Percentiles rank a stretch among this genome's conserved stretches.
Conservation (phyloP, 192 early-diverging fungal genomes). For the Coemansia sp. region DNA sequence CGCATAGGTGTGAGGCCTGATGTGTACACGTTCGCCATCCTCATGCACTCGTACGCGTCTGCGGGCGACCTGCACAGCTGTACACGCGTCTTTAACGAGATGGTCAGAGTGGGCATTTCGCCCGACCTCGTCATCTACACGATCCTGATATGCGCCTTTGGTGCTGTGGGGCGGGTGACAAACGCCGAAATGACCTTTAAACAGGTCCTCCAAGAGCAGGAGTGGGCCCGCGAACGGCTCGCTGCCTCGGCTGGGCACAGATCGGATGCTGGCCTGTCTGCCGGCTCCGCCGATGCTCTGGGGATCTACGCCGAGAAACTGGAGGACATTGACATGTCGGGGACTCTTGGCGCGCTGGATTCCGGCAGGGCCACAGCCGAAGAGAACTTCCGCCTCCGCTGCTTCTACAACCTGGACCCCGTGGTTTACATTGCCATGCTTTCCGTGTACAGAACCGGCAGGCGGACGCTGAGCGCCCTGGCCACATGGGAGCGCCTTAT, state of each 20-base stretch:
- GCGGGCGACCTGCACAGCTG: constrained; percentile 65
- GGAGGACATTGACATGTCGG: neutral
- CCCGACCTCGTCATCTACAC: constrained; percentile 41
- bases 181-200: constrained; percentile 34
- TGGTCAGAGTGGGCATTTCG: constrained; percentile 47
- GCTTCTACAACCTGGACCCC: constrained; percentile 43
- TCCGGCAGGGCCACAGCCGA: neutral
- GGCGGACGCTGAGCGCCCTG: constrained; percentile 25
- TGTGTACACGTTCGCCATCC: constrained; percentile 66
- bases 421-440: constrained; percentile 46
- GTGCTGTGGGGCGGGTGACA: neutral
- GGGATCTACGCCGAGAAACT: constrained; percentile 26
- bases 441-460: constrained; percentile 22
- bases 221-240: constrained; percentile 11
- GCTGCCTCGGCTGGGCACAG: neutral
- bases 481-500: constrained; percentile 43
- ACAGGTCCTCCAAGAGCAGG: constrained; percentile 32
- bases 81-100: constrained; percentile 56
- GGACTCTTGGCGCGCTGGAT: neutral
- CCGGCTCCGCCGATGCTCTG: constrained; percentile 9
- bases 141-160: constrained; percentile 44
- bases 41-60: constrained; percentile 71
- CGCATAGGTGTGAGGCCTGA: constrained; percentile 69
- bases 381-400: constrained; percentile 20
- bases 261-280: neutral